Conservation (phyloP, 306 rosid genomes). For the Inga oerstediana region DNA sequence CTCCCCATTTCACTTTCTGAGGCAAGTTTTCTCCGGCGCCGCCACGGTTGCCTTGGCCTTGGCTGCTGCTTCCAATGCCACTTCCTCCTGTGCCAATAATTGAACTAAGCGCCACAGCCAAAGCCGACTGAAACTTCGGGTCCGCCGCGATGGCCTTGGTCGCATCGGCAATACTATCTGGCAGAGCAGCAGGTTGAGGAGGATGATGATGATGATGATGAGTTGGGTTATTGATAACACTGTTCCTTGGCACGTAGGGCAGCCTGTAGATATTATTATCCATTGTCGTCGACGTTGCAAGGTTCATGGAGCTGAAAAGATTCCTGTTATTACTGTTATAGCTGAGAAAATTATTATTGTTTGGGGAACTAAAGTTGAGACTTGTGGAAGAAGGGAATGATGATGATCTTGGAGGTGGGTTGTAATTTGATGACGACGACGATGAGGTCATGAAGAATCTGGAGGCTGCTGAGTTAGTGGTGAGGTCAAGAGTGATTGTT, state of each 20-base stretch:
- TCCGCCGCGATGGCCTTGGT: constrained; percentile 61
- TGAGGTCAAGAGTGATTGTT: constrained; percentile 84
- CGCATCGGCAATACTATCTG: constrained; percentile 49
- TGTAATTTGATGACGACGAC: neutral
- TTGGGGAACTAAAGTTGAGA: constrained; percentile 58
- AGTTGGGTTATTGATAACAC: neutral
- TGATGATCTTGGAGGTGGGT: constrained; percentile 36
- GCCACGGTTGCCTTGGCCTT: constrained; percentile 1
- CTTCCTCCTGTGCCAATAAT: constrained; percentile 52
- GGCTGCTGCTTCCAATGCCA: neutral
- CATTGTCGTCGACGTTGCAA: constrained; percentile 46
- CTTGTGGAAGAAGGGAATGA: constrained; percentile 50
- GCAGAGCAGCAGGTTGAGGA: constrained; percentile 17
- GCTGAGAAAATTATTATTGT: constrained; percentile 44
- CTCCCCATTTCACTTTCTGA: constrained; percentile 56
- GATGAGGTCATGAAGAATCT: constrained; percentile 41
- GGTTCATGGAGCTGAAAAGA: constrained; percentile 40
- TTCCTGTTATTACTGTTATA: constrained; percentile 28
- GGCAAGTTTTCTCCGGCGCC: constrained; percentile 39
- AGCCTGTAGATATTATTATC: constrained; percentile 39
- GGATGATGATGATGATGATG: neutral
- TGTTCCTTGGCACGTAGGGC: constrained; percentile 49
- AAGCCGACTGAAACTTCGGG: constrained; percentile 84
- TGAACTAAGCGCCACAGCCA: constrained; percentile 72
- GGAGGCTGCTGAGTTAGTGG: constrained; percentile 54